Evolutionary conservation across 208 protist genomes (phyloP).

Genomic region (Acanthamoeba culbertsoni): DNA sequence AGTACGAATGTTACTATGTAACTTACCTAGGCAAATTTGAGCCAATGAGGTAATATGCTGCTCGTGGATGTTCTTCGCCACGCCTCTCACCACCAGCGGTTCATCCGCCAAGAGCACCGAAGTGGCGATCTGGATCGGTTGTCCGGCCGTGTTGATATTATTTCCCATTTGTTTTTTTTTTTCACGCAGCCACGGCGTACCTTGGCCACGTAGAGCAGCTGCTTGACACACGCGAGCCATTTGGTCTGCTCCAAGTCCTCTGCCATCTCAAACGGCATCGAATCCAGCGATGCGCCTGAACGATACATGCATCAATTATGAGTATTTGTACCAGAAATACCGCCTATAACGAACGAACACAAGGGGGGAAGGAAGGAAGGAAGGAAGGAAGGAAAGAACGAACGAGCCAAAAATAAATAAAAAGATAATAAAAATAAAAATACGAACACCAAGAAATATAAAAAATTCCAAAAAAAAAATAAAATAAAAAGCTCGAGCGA

Average conservation of each 20-base stretch:
- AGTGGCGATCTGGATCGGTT: background rate
- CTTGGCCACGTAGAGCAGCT: background rate
- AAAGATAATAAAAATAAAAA: too few species aligned
- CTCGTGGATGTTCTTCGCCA: background rate
- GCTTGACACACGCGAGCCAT: background rate
- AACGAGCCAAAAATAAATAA: too few species aligned
- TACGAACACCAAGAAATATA: too few species aligned
- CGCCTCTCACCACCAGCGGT: background rate
- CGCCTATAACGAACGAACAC: too few species aligned
- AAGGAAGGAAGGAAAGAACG: too few species aligned
- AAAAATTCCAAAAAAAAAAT: too few species aligned
- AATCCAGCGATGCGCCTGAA: background rate
- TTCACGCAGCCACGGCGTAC: too few species aligned
- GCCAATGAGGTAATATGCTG: slow-evolving; percentile 19
- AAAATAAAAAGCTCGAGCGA: too few species aligned
- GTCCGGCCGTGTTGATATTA: background rate
- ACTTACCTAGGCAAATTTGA: slow-evolving; percentile 27
- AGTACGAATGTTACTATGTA: too few species aligned
- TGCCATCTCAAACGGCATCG: background rate
- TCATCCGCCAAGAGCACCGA: background rate
- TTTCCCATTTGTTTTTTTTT: background rate
- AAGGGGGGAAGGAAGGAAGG: too few species aligned
- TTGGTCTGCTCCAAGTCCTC: slow-evolving; percentile 7
- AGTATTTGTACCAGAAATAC: too few species aligned
- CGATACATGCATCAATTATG: background rate